Evolutionary conservation across 2,329 filamentous ascomycete genomes (phyloP).

Genomic region (Fusarium vanettenii): DNA sequence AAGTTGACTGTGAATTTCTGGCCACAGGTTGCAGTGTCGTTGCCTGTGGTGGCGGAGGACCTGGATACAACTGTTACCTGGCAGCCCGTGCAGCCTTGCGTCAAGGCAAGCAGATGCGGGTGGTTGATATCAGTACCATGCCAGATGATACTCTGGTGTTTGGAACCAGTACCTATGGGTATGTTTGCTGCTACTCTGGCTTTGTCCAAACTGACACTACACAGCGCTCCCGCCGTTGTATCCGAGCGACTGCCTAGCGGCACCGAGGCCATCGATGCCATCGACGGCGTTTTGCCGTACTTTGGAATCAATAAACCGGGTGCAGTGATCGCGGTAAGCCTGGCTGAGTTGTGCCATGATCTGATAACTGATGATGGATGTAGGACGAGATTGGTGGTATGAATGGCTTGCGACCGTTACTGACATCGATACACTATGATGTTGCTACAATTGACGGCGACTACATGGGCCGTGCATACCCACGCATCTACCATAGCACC

Average conservation of each 20-base stretch:
- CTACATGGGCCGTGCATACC: conserved; percentile 5
- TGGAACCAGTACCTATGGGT: not conserved
- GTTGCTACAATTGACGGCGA: not conserved
- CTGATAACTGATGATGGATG: not conserved
- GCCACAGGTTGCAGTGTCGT: conserved; percentile 1
- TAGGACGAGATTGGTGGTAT: not conserved
- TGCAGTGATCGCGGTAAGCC: not conserved
- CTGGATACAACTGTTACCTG: not conserved
- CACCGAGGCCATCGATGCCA: not conserved
- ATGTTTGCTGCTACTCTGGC: not conserved
- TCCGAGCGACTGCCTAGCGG: not conserved
- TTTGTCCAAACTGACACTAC: not conserved
- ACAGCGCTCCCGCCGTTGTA: not conserved
- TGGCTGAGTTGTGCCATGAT: not conserved
- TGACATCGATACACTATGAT: not conserved
- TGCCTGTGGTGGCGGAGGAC: not conserved
- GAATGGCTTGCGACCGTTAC: not conserved
- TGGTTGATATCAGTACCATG: not conserved
- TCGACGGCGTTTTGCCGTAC: not conserved
- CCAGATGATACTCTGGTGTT: not conserved
- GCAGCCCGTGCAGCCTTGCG: not conserved
- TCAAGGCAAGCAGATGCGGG: not conserved
- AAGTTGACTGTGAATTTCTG: conserved; percentile 1
- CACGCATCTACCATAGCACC: conserved; percentile 1
- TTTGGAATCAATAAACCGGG: not conserved